phyloP scores from a whole-genome alignment of 768 basidiomycete species.

The Phaffia tasmanica region DNA sequence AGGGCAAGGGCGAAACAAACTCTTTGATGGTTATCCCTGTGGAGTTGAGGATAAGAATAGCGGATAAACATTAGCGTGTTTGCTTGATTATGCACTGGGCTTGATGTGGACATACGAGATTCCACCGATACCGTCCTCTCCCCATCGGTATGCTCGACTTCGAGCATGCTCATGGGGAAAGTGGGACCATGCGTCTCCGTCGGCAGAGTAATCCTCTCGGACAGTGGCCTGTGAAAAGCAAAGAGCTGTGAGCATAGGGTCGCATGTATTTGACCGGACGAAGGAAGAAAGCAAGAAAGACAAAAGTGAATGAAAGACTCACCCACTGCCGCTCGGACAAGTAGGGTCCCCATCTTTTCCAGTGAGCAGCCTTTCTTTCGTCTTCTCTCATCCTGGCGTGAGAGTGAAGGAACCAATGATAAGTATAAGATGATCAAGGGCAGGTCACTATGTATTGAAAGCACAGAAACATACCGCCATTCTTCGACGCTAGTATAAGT shows the following conservation, averaged over 20 bases:
- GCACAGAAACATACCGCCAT: background rate
- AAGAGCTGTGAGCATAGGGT: background rate
- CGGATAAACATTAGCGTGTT: background rate
- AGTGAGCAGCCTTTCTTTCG: conserved; percentile 66
- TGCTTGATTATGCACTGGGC: background rate
- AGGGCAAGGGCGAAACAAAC: conserved; percentile 80
- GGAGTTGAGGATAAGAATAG: background rate
- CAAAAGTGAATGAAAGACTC: conserved; percentile 31
- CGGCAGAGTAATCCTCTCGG: conserved; percentile 91
- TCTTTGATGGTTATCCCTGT: conserved; percentile 77
- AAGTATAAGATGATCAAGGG: background rate
- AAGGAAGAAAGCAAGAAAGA: background rate
- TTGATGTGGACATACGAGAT: conserved; percentile 48
- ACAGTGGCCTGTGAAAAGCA: conserved; percentile 66
- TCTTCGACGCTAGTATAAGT: conserved; percentile 14
- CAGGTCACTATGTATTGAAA: background rate
- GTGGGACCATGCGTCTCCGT: conserved; percentile 83
- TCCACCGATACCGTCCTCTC: conserved; percentile 94
- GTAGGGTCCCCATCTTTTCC: conserved; percentile 99
- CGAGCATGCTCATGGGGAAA: conserved; percentile 83
- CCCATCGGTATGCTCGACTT: conserved; percentile 86
- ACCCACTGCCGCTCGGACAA: conserved; percentile 97
- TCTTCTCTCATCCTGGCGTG: conserved; percentile 56
- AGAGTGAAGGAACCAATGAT: background rate
- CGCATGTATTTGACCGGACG: background rate